Evolutionary conservation across 345 rosid species (phyloP), one percentile per base, ranked within the genome.

Genomic region (Eutrema japonicum): DNA sequence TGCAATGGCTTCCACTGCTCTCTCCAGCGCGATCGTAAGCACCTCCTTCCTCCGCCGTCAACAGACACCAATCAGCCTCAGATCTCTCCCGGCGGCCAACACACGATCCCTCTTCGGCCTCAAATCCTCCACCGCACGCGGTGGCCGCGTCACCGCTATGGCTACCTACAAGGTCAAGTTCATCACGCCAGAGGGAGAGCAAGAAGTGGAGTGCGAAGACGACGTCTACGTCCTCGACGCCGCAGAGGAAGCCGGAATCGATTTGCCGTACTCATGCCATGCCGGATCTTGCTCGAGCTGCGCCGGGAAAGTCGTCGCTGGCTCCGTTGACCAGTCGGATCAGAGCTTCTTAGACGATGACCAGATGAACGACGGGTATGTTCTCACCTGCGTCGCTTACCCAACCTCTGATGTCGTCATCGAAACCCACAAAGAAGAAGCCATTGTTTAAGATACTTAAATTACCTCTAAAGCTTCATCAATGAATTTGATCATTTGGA

Each of bases 221-320:
- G 87, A 86, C 58, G 29, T 6, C 0, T 89, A 84, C 80, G 80
- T 91, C 74, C 85, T 94, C 8, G 97, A 94, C 83, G 66, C 77
- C 0, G 93, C 93, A 0, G 98, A 94, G 62, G 96, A 87, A 9
- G 1, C 7, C 1, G 98, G 93, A 0, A 5, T 91, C 2, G 98
- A 91, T 66, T 74, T 91, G 40, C 98, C 98, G 0, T 94, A 88
- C 92, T 94, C 97, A 0, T 94, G 98, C 88, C 82, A 96, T 74
- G 97, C 97, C 0, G 98, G 98, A 0, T 72, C 98, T 18, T 94
- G 98, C 85, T 89, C 97, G 8, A 83, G 92, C 0, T 94, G 98
- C 55, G 89, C 90, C 0, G 97, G 96, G 1, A 88, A 80, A 59
- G 37, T 94, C 0, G 52, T 73, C 1, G 4, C 40, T 1, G 98